phyloP scores from a whole-genome alignment of 441 rosid genomes.

The Corymbia calophylla region DNA sequence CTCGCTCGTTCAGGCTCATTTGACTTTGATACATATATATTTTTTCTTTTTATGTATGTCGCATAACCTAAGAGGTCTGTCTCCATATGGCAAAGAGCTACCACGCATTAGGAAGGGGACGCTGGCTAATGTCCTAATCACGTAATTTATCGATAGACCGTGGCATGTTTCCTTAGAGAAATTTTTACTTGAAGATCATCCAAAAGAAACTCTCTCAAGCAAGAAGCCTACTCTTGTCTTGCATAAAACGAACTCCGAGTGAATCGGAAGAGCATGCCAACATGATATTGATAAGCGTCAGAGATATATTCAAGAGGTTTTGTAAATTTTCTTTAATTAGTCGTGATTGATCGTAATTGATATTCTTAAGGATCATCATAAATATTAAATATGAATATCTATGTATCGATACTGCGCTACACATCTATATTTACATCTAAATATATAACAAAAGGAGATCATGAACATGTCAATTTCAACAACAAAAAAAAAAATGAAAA shows the following conservation, averaged over 20 bases:
- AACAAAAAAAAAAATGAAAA: too few species aligned
- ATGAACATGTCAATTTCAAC: too few species aligned
- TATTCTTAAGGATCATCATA: too few species aligned
- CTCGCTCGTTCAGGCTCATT: not conserved
- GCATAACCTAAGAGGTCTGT: not conserved
- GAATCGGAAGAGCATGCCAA: not conserved
- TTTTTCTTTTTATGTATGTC: not conserved
- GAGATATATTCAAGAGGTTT: too few species aligned
- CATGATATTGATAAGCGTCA: rapidly evolving
- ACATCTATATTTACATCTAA: too few species aligned
- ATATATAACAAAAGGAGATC: too few species aligned
- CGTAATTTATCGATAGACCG: not conserved
- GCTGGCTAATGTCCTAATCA: not conserved
- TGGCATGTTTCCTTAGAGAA: not conserved
- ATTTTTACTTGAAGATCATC: not conserved
- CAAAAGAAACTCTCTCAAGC: not conserved
- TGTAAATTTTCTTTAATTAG: too few species aligned
- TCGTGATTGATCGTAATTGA: too few species aligned
- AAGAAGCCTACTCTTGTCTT: rapidly evolving
- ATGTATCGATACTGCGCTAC: too few species aligned
- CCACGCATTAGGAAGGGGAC: not conserved
- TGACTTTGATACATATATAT: rapidly evolving
- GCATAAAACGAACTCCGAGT: not conserved
- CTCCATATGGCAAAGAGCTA: not conserved
- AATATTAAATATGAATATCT: too few species aligned